Conservation (phyloP, 2,329 filamentous ascomycete genomes). For the Thermothelomyces thermophilus region DNA sequence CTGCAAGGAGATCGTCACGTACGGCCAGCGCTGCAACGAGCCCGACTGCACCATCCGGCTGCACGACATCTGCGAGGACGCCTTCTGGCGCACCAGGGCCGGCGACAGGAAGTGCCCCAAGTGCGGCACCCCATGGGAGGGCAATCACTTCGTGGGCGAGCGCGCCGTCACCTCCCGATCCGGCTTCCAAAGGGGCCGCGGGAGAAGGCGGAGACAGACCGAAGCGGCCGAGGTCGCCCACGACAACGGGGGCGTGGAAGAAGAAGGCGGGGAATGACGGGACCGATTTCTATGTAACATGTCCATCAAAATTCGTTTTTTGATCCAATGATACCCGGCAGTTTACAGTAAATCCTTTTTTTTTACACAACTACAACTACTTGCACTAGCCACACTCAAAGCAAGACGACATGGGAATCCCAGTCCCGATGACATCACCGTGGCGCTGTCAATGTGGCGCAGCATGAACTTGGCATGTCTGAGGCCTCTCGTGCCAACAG, state of each 20-base stretch:
- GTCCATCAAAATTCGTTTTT: not conserved
- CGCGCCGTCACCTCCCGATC: slow-evolving; percentile 49
- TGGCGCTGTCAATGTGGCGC: slow-evolving; percentile 4
- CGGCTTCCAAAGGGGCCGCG: slow-evolving; percentile 40
- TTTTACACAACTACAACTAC: no score
- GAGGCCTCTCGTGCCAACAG: not conserved
- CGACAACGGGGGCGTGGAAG: slow-evolving; percentile 13
- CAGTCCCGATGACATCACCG: slow-evolving; percentile 15
- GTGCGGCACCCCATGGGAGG: slow-evolving; percentile 47
- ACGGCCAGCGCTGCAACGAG: slow-evolving; percentile 69
- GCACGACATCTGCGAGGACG: slow-evolving; percentile 69
- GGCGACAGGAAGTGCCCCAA: slow-evolving; percentile 58
- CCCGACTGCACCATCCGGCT: slow-evolving; percentile 62
- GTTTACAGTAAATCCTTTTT: no score
- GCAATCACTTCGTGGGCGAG: slow-evolving; percentile 48
- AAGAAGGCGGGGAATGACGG: slow-evolving; percentile 18
- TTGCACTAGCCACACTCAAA: slow-evolving; percentile 7
- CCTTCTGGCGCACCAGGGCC: slow-evolving; percentile 64
- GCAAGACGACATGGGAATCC: not conserved
- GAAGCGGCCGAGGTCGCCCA: slow-evolving; percentile 29
- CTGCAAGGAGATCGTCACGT: slow-evolving; percentile 83
- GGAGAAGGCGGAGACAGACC: slow-evolving; percentile 31
- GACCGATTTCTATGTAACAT: not conserved
- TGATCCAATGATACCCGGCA: slow-evolving; percentile 8
- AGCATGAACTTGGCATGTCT: slow-evolving; percentile 6